Base-by-base conservation (phyloP, 1,284 basidiomycete species). In the Chiua sp. region DNA sequence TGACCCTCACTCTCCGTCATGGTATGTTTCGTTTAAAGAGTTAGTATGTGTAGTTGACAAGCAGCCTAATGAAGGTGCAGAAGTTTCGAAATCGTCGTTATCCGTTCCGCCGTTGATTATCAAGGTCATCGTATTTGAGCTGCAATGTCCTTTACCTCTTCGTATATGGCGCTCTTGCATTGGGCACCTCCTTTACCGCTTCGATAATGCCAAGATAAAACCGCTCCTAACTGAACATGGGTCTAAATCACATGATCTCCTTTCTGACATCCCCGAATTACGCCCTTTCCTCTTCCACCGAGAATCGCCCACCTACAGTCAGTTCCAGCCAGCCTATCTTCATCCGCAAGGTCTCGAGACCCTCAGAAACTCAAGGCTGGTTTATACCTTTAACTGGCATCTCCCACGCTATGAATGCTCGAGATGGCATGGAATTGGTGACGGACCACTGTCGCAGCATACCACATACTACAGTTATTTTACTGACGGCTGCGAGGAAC, bases 101-200 rank as follows among this genome's bases (percentile, higher is more conserved):
- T 48, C 33, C 2, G 3, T 33, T 20, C 33, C 2, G 3, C 37
- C 23, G 16, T 32, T 51, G 3, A 32, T 56, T 7, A 20, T 23
- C 11, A 64, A 64, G 4, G 52, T 28, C 20, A 16, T 63, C 3
- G 7, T 48, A 5, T 63, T 63, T 13, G 61, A 63, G 20, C 16
- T 62, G 4, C 60, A 55, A 7, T 59, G 60, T 23, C 60, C 56
- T 10, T 3, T 33, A 1, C 28, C 20, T 7, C 3, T 63, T 28
- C 42, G 33, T 32, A 52, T 47, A 10, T 63, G 61, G 61, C 60
- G 60, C 47, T 62, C 56, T 37, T 51, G 47, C 3, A 5, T 47
- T 8, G 32, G 16, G 3, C 32, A 47, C 23, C 16, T 47, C 33
- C 12, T 54, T 23, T 47, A 37, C 22, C 46, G 32, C 28, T 54